Conservation (phyloP, 1,139 yeast genomes). For the Pichia sp. region DNA sequence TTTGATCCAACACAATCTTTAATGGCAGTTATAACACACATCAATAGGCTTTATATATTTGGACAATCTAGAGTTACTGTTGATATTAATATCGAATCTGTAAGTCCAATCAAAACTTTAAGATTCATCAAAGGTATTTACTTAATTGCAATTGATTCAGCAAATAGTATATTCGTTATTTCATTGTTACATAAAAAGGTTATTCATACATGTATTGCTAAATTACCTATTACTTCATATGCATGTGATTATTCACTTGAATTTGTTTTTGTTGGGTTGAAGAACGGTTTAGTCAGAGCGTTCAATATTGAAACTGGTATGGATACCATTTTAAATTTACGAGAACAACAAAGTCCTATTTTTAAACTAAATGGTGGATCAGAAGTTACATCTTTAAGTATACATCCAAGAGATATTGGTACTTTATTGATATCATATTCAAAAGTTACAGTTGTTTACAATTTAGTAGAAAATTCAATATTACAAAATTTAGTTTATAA, state of each 20-base stretch:
- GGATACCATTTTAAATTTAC: conserved; percentile 60
- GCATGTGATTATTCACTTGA: conserved; percentile 83
- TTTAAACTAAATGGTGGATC: conserved; percentile 46
- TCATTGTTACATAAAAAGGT: conserved; percentile 61
- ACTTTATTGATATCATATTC: conserved; percentile 66
- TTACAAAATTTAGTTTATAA: conserved; percentile 52
- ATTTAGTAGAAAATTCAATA: conserved; percentile 54
- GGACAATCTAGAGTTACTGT: conserved; percentile 84
- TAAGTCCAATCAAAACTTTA: conserved; percentile 48
- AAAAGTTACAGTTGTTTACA: conserved; percentile 63
- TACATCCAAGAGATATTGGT: conserved; percentile 91
- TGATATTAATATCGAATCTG: conserved; percentile 47
- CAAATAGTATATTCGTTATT: conserved; percentile 53
- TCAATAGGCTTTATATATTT: conserved; percentile 65
- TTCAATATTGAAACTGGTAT: conserved; percentile 78
- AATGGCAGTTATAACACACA: conserved; percentile 69
- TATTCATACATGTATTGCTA: conserved; percentile 48
- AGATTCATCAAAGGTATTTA: conserved; percentile 76
- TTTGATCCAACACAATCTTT: conserved; percentile 87
- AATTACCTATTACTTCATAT: conserved; percentile 60
- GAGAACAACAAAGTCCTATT: conserved; percentile 59
- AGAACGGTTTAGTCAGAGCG: conserved; percentile 67
- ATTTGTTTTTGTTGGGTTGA: conserved; percentile 75
- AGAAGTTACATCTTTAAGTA: conserved; percentile 57
- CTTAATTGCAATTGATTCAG: conserved; percentile 58